Percentiles rank a stretch among this genome's conserved stretches.
Evolutionary conservation across 176 grass and related monocot species (phyloP).

Genomic region (Poa pratensis): DNA sequence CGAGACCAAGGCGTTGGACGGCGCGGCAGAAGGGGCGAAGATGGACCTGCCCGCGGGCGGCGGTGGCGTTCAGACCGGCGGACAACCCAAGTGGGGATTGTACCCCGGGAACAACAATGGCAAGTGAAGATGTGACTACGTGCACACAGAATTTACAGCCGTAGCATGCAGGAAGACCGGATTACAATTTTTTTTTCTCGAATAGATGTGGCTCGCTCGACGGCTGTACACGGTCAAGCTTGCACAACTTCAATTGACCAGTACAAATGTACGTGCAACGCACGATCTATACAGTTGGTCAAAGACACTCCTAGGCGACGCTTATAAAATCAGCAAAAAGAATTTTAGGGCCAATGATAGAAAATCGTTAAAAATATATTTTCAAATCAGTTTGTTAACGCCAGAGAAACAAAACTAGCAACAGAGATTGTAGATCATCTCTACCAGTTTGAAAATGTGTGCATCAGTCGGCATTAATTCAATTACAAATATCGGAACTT

Average conservation of each 20-base stretch:
- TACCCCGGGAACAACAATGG: conserved; percentile 36
- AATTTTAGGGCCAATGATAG: too few species aligned
- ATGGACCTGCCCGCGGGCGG: not conserved
- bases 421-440: too few species aligned
- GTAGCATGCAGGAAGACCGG: not conserved
- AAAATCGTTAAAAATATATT: too few species aligned
- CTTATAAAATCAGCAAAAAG: too few species aligned
- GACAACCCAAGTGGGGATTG: conserved; percentile 21
- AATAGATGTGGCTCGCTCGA: not conserved
- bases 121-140: conserved; percentile 8
- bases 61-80: not conserved
- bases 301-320: too few species aligned
- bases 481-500: too few species aligned
- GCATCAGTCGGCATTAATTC: too few species aligned
- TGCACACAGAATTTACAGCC: not conserved
- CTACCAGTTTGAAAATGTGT: too few species aligned
- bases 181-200: not conserved
- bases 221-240: not conserved
- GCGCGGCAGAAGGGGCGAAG: conserved; percentile 18
- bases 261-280: too few species aligned
- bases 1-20: conserved; percentile 3
- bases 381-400: too few species aligned
- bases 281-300: too few species aligned
- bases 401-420: too few species aligned
- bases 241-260: not conserved